A percentile compares a stretch with the other conserved stretches of the same genome.
phyloP scores from a whole-genome alignment of 2,329 filamentous ascomycete species.

The Aspergillus carbonarius region DNA sequence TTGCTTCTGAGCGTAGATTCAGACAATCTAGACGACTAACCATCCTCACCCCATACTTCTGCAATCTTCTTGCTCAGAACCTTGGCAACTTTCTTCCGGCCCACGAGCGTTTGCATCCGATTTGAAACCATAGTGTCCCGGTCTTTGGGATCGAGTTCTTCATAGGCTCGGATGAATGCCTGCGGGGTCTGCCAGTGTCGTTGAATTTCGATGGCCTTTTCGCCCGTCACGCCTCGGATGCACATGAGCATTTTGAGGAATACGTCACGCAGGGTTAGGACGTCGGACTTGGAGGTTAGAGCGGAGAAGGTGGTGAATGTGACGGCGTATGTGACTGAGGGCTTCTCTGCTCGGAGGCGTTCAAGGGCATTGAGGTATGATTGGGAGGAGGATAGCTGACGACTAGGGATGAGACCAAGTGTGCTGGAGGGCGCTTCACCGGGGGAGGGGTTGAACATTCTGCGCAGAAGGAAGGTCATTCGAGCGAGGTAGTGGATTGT shows the following conservation, averaged over 20 bases:
- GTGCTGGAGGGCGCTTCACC: slow-evolving; percentile 23
- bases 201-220: slow-evolving; percentile 78
- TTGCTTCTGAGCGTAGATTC: background rate
- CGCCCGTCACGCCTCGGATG: slow-evolving; percentile 69
- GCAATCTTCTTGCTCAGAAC: slow-evolving; percentile 67
- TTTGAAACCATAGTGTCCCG: slow-evolving; percentile 61
- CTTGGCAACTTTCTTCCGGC: slow-evolving; percentile 67
- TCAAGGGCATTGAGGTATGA: slow-evolving; percentile 66
- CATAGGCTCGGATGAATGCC: slow-evolving; percentile 69
- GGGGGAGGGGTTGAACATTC: slow-evolving; percentile 51
- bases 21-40: slow-evolving; percentile 3
- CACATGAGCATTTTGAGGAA: slow-evolving; percentile 88
- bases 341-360: slow-evolving; percentile 56
- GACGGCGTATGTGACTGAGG: slow-evolving; percentile 55
- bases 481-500: slow-evolving; percentile 72
- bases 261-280: slow-evolving; percentile 70
- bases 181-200: slow-evolving; percentile 73
- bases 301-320: slow-evolving; percentile 71
- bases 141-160: slow-evolving; percentile 53
- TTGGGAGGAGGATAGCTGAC: slow-evolving; percentile 55
- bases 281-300: slow-evolving; percentile 72
- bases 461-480: slow-evolving; percentile 68
- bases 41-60: slow-evolving; percentile 63
- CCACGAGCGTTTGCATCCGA: slow-evolving; percentile 58
- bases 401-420: slow-evolving; percentile 65